Evolutionary conservation across 192 early-diverging fungal genomes (phyloP).

Genomic region (Chytriomyces hyalinus): DNA sequence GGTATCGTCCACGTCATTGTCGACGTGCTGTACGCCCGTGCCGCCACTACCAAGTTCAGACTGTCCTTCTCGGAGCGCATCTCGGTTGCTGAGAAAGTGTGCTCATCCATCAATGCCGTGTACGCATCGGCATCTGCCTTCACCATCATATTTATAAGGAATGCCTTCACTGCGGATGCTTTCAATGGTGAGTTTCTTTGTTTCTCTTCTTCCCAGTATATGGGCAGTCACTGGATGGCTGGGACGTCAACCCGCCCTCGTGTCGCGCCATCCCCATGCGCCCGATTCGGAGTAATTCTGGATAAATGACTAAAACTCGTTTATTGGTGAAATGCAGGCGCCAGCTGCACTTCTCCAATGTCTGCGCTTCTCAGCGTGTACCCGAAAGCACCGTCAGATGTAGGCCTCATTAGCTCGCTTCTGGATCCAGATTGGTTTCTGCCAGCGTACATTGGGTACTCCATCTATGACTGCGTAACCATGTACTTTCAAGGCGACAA

Average conservation of each 20-base stretch:
- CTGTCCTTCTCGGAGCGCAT: conserved; percentile 30
- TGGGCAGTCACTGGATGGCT: no score
- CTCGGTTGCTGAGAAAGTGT: conserved; percentile 23
- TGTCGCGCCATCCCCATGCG: background rate
- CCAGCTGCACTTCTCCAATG: conserved; percentile 19
- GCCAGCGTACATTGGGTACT: conserved; percentile 27
- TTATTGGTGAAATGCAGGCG: background rate
- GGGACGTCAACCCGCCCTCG: no score
- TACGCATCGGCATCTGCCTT: conserved; percentile 14
- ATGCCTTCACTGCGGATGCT: background rate
- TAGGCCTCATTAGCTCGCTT: background rate
- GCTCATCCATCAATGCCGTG: conserved; percentile 23
- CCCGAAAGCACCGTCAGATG: background rate
- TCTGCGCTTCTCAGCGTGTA: conserved; percentile 6
- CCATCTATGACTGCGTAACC: conserved; percentile 30
- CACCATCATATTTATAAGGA: conserved; percentile 1
- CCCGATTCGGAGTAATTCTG: background rate
- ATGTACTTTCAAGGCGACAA: conserved; percentile 38
- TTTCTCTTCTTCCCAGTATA: background rate
- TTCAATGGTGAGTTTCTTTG: background rate
- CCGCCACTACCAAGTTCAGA: background rate
- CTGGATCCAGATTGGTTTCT: conserved; percentile 22
- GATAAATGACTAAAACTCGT: background rate
- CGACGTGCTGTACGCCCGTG: background rate
- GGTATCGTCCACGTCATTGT: conserved; percentile 18